phyloP scores from a whole-genome alignment of 257 asterid genomes.

The Plantago ovata region DNA sequence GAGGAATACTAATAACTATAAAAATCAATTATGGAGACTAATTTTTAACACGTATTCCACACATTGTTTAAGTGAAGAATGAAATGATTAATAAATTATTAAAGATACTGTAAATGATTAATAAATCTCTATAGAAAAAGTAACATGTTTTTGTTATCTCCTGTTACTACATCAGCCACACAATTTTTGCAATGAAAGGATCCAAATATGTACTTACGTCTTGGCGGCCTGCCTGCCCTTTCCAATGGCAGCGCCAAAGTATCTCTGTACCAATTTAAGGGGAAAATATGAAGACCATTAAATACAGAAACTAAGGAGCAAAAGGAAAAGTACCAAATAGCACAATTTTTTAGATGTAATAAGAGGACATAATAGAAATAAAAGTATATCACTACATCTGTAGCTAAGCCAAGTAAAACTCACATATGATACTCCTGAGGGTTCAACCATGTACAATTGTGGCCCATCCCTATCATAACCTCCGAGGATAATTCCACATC shows the following conservation, averaged over 20 bases:
- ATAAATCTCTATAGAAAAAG: too few species aligned
- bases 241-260: conserved; percentile 93
- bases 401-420: conserved; percentile 26
- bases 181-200: neutral
- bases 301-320: conserved; percentile 10
- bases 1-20: conserved; percentile 1
- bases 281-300: conserved; percentile 12
- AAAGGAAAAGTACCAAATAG: neutral
- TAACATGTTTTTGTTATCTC: too few species aligned
- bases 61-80: conserved; percentile 6
- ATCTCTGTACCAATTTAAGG: conserved; percentile 47
- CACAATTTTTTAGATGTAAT: neutral
- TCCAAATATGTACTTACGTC: conserved; percentile 55
- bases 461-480: conserved; percentile 98
- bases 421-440: conserved; percentile 83
- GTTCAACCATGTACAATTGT: conserved; percentile 83
- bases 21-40: neutral
- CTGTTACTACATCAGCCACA: neutral
- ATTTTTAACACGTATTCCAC: neutral
- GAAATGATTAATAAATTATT: neutral
- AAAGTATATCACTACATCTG: conserved; percentile 10
- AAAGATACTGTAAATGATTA: too few species aligned
- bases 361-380: neutral
- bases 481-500: conserved; percentile 87
- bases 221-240: conserved; percentile 98